A percentile compares a stretch with the other conserved stretches of the same genome.
These are phyloP conservation scores for Stipa capillata DNA, from an alignment of 176 grass and related monocot species.

Conservation along the genomic window DNA sequence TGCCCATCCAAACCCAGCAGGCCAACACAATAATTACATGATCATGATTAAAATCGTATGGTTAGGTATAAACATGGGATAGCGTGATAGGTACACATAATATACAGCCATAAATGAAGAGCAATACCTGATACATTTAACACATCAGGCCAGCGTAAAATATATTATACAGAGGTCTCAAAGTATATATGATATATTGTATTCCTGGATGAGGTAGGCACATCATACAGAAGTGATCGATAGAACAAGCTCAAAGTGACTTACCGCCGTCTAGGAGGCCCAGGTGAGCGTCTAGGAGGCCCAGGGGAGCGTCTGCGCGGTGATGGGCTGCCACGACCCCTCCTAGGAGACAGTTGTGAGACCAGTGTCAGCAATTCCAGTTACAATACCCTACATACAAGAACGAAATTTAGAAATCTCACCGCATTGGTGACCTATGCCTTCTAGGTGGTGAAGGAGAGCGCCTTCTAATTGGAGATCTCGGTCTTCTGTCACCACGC, in stretches of 20 bases:
- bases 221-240: background rate
- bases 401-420: slow-evolving; percentile 9
- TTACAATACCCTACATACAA: background rate
- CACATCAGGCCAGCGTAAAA: background rate
- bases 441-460: slow-evolving; percentile 85
- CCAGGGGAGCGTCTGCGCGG: slow-evolving; percentile 67
- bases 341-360: slow-evolving; percentile 58
- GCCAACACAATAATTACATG: background rate
- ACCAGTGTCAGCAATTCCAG: slow-evolving; percentile 2
- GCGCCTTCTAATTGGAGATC: slow-evolving; percentile 76
- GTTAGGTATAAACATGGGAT: background rate
- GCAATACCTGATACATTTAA: background rate
- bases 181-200: background rate
- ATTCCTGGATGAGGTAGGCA: background rate
- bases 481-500: slow-evolving; percentile 47
- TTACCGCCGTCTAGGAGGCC: slow-evolving; percentile 77
- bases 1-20: background rate
- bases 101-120: background rate
- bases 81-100: too few species aligned
- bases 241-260: slow-evolving; percentile 17
- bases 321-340: slow-evolving; percentile 67
- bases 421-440: slow-evolving; percentile 69
- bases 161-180: background rate
- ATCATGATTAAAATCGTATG: background rate
- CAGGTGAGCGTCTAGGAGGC: too few species aligned